phyloP scores from a whole-genome alignment of 2,329 filamentous ascomycete species.

The Fusarium euwallaceae region DNA sequence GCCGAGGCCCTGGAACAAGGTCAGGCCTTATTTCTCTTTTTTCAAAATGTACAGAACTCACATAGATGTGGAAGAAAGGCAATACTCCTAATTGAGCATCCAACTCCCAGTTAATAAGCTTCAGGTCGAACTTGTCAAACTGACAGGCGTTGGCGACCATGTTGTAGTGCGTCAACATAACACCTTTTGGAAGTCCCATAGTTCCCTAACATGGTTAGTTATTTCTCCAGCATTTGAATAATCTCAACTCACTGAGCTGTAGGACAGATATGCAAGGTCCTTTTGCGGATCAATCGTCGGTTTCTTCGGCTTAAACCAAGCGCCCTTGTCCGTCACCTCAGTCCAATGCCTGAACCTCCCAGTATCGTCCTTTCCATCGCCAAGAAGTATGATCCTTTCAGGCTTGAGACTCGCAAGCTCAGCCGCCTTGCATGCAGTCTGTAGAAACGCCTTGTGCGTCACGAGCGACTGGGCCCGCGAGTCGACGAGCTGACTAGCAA shows the following conservation, averaged over 20 bases:
- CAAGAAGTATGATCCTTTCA: constrained; percentile 81
- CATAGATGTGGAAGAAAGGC: constrained; percentile 94
- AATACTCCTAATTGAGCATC: constrained; percentile 84
- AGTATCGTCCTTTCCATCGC: constrained; percentile 72
- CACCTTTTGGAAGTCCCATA: constrained; percentile 91
- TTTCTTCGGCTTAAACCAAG: constrained; percentile 65
- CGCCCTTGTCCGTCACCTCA: constrained; percentile 71
- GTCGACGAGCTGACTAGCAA: constrained; percentile 87
- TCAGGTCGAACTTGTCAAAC: constrained; percentile 64
- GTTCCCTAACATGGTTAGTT: constrained; percentile 68
- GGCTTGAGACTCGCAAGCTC: constrained; percentile 76
- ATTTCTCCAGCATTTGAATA: background rate
- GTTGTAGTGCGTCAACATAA: constrained; percentile 87
- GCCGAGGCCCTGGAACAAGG: constrained; percentile 47
- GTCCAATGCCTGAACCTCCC: constrained; percentile 78
- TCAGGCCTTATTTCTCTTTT: background rate
- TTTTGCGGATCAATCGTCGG: constrained; percentile 75
- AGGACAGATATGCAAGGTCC: constrained; percentile 87
- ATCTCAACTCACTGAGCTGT: constrained; percentile 69
- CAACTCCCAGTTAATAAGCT: constrained; percentile 69
- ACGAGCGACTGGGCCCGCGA: constrained; percentile 80
- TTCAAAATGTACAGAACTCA: constrained; percentile 51
- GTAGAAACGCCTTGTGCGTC: constrained; percentile 78
- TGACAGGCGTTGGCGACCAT: constrained; percentile 81
- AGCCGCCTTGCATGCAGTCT: constrained; percentile 76